phyloP scores from a whole-genome alignment of 2,329 filamentous ascomycete genomes.

The Raffaelea albimanens region DNA sequence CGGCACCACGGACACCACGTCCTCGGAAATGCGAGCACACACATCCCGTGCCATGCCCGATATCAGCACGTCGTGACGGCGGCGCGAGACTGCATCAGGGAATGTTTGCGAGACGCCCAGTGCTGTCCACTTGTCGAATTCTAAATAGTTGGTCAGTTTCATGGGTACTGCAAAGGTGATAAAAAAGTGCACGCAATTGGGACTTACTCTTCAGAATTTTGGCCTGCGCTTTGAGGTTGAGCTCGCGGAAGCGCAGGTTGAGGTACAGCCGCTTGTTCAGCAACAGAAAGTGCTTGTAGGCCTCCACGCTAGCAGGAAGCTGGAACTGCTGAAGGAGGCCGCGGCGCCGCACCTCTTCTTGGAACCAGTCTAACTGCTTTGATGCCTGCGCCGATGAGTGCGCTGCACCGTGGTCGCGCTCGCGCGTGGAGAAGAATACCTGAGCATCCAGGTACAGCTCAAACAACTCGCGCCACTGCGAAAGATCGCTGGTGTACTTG shows the following conservation, averaged over 20 bases:
- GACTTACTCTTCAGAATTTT: conserved; percentile 77
- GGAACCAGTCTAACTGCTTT: conserved; percentile 62
- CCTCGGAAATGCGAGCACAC: conserved; percentile 62
- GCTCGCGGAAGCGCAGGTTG: conserved; percentile 73
- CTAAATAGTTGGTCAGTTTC: conserved; percentile 27
- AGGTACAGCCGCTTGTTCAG: conserved; percentile 71
- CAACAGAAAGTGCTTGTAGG: conserved; percentile 59
- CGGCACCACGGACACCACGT: conserved; percentile 65
- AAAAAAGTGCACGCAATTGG: too few relatives aligned
- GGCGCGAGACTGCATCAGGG: conserved; percentile 46
- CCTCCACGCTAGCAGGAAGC: conserved; percentile 52
- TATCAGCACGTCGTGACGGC: conserved; percentile 54
- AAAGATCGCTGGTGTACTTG: conserved; percentile 46
- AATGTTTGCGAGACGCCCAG: conserved; percentile 58
- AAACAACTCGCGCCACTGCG: conserved; percentile 72
- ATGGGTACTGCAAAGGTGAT: too few relatives aligned
- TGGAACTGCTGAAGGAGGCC: conserved; percentile 54
- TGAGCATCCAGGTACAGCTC: conserved; percentile 71
- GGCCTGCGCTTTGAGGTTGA: conserved; percentile 65
- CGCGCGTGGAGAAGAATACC: conserved; percentile 73
- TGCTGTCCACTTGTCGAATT: conserved; percentile 80
- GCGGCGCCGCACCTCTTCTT: conserved; percentile 52
- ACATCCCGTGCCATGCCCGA: conserved; percentile 65
- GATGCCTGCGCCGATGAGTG: conserved; percentile 57
- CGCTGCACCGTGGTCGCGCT: conserved; percentile 54